Conservation (phyloP, 1,284 basidiomycete genomes). For the Fomitopsis palustris region DNA sequence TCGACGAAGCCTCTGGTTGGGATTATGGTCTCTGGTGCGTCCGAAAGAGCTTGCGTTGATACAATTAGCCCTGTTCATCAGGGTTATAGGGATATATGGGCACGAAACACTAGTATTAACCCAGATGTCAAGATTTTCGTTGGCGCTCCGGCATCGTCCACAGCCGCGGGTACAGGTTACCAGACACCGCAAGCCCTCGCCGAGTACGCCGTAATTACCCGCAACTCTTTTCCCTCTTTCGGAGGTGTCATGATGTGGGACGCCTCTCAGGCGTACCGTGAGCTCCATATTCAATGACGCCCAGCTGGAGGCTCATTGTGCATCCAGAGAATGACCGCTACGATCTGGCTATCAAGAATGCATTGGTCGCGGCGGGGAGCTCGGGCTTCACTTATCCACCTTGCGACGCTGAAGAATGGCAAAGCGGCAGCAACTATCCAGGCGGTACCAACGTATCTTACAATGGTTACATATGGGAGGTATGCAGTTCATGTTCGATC, state of each 20-base stretch:
- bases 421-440: slow-evolving; percentile 46
- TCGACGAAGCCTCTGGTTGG: slow-evolving; percentile 40
- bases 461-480: slow-evolving; percentile 65
- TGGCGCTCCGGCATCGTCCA: slow-evolving; percentile 54
- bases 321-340: slow-evolving; percentile 53
- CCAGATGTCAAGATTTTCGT: slow-evolving; percentile 59
- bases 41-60: no score
- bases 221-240: slow-evolving; percentile 63
- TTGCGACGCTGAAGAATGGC: slow-evolving; percentile 54
- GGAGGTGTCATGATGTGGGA: slow-evolving; percentile 76
- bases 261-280: slow-evolving; percentile 64
- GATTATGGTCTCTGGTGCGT: slow-evolving; percentile 50
- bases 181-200: slow-evolving; percentile 44
- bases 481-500: slow-evolving; percentile 20
- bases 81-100: slow-evolving; percentile 54
- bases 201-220: slow-evolving; percentile 50
- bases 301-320: not conserved
- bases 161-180: slow-evolving; percentile 58
- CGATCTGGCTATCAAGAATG: slow-evolving; percentile 59
- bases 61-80: not conserved
- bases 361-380: slow-evolving; percentile 55
- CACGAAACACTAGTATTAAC: slow-evolving; percentile 50
- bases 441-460: slow-evolving; percentile 53
- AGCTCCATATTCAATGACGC: slow-evolving; percentile 13
- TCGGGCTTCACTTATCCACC: slow-evolving; percentile 64